These are phyloP conservation scores for Ophiorrhiza pumila DNA, from an alignment of 257 asterid genomes.

Conservation along the genomic window DNA sequence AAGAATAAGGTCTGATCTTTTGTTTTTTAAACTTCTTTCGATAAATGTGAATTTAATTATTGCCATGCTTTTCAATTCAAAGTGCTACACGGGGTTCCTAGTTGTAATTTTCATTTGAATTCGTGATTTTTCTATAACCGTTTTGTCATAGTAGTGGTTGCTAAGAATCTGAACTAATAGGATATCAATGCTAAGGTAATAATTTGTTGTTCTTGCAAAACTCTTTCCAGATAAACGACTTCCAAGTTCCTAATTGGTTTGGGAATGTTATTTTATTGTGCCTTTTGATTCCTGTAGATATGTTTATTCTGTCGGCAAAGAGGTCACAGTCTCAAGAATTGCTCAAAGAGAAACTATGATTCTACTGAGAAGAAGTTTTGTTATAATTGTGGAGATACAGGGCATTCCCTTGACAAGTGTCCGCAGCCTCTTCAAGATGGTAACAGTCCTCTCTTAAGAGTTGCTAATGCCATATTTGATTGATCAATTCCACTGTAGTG, in stretches of 20 bases:
- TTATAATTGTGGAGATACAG: constrained; percentile 82
- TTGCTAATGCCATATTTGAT: not conserved
- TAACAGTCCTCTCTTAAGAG: constrained; percentile 18
- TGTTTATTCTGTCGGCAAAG: constrained; percentile 78
- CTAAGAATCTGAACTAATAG: not conserved
- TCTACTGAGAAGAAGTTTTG: constrained; percentile 54
- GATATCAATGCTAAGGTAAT: not conserved
- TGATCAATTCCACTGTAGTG: not conserved
- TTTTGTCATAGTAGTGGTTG: too few relatives aligned
- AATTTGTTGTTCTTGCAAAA: not conserved
- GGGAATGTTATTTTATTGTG: not conserved
- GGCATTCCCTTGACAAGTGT: constrained; percentile 75
- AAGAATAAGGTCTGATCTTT: constrained; percentile 63
- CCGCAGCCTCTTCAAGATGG: constrained; percentile 85
- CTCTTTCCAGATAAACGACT: not conserved
- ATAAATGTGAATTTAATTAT: not conserved
- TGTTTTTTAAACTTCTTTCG: not conserved
- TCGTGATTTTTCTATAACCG: not conserved
- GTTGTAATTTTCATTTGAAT: too few relatives aligned
- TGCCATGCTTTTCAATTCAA: not conserved
- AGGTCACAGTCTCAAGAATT: constrained; percentile 88
- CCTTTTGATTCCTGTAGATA: constrained; percentile 41
- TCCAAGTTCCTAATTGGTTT: not conserved
- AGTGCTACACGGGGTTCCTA: not conserved
- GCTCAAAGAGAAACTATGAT: constrained; percentile 58